These are phyloP conservation scores for Pseudopithomyces chartarum DNA, from an alignment of 2,329 filamentous ascomycete species.

Conservation along the genomic window DNA sequence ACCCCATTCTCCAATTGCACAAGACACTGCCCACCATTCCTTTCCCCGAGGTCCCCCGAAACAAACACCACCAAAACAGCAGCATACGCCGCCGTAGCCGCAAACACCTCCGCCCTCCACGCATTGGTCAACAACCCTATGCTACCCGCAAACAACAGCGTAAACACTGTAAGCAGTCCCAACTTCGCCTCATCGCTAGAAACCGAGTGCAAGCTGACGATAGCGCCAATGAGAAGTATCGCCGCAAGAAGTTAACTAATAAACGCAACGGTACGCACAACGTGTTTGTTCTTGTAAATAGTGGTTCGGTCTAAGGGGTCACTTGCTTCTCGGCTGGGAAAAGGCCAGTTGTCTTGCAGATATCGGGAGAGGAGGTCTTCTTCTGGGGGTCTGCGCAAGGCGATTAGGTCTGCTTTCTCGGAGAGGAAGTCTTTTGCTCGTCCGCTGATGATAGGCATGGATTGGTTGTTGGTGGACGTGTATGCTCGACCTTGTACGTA, in stretches of 20 bases:
- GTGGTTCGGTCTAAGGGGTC: not conserved
- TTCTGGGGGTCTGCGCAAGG: conserved; percentile 1
- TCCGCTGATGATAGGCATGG: not conserved
- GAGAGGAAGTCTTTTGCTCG: conserved; percentile 6
- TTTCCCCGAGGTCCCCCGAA: conserved; percentile 7
- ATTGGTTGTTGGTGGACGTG: not conserved
- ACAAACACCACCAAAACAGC: conserved; percentile 22
- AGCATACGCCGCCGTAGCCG: conserved; percentile 17
- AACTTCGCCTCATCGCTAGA: conserved; percentile 1
- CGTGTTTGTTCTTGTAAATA: not conserved
- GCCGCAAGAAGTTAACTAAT: conserved; percentile 11
- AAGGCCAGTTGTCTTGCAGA: not conserved
- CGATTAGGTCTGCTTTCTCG: conserved; percentile 1
- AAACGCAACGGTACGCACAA: not conserved
- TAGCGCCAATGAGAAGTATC: conserved; percentile 18
- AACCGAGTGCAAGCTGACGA: conserved; percentile 14
- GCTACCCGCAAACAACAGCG: conserved; percentile 18
- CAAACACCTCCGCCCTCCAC: conserved; percentile 18
- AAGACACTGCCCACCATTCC: too few relatives aligned
- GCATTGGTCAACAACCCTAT: conserved; percentile 14
- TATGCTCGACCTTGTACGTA: not conserved
- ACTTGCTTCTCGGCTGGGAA: not conserved
- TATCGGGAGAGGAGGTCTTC: not conserved
- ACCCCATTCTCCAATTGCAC: too few relatives aligned
- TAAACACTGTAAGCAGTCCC: conserved; percentile 14